phyloP scores from a whole-genome alignment of 164 flowering plant species.

The Sedum album region DNA sequence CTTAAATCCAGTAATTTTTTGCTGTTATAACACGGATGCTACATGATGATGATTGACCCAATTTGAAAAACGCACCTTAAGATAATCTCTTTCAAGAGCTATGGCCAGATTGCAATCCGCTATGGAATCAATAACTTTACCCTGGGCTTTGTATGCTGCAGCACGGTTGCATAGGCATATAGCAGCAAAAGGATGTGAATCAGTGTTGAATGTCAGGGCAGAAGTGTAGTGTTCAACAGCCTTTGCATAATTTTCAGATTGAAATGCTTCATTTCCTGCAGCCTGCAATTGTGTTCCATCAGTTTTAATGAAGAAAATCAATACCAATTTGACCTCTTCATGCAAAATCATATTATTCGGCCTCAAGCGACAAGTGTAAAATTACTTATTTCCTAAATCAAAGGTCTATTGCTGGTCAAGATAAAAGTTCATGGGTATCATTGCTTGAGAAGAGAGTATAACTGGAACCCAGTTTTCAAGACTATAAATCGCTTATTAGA shows the following conservation, averaged over 20 bases:
- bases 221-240: conserved; percentile 83
- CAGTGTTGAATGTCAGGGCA: conserved; percentile 67
- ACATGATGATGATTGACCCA: not conserved
- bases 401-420: too few relatives aligned
- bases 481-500: too few relatives aligned
- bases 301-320: not conserved
- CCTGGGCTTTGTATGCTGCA: conserved; percentile 81
- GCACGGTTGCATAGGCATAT: conserved; percentile 93
- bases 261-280: conserved; percentile 85
- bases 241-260: conserved; percentile 53
- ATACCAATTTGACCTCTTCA: too few relatives aligned
- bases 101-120: conserved; percentile 92
- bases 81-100: conserved; percentile 72
- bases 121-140: conserved; percentile 82
- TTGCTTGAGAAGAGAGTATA: too few relatives aligned
- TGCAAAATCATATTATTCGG: not conserved
- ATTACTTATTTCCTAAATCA: too few relatives aligned
- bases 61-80: conserved; percentile 43
- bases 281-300: conserved; percentile 29
- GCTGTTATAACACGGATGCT: too few relatives aligned
- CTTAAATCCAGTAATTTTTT: not conserved
- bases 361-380: not conserved
- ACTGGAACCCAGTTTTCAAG: too few relatives aligned
- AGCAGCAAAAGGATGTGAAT: conserved; percentile 89
- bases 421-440: too few relatives aligned